Evolutionary conservation across 306 rosid species (phyloP).

Genomic region (Cucurbita argyrosperma): DNA sequence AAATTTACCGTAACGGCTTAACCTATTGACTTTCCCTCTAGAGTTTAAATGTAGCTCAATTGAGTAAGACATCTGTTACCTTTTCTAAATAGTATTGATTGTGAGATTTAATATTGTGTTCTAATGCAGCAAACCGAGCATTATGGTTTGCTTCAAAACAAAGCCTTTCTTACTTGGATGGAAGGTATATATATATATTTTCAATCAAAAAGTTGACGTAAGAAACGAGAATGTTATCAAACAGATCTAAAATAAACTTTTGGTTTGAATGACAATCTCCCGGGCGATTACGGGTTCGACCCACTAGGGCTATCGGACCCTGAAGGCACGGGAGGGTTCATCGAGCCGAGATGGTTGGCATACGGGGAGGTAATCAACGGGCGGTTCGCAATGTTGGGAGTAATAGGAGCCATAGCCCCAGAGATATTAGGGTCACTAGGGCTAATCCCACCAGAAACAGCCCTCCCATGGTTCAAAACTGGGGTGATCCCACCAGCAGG

Average conservation of each 20-base stretch:
- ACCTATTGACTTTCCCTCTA: no score
- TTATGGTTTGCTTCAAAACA: conserved; percentile 99
- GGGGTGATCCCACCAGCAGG: conserved; percentile 94
- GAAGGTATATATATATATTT: conserved; percentile 35
- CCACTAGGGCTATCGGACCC: conserved; percentile 97
- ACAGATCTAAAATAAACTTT: background rate
- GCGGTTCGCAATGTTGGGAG: conserved; percentile 81
- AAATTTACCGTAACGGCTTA: no score
- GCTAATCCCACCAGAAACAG: conserved; percentile 69
- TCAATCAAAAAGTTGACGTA: no score
- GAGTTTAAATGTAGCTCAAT: background rate
- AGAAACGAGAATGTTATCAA: background rate
- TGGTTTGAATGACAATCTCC: conserved; percentile 33
- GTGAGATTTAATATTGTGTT: background rate
- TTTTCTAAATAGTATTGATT: background rate
- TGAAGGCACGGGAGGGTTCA: conserved; percentile 94
- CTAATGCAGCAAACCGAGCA: conserved; percentile 62
- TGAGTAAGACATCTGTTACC: background rate
- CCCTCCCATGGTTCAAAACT: conserved; percentile 90
- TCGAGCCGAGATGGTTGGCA: conserved; percentile 89
- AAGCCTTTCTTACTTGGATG: conserved; percentile 90
- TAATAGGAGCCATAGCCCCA: conserved; percentile 71
- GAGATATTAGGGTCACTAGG: conserved; percentile 67
- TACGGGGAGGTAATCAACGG: conserved; percentile 89
- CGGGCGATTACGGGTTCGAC: conserved; percentile 89